phyloP scores from a whole-genome alignment of 2,329 filamentous ascomycete species.

The Phaeophleospora eucalypticola region DNA sequence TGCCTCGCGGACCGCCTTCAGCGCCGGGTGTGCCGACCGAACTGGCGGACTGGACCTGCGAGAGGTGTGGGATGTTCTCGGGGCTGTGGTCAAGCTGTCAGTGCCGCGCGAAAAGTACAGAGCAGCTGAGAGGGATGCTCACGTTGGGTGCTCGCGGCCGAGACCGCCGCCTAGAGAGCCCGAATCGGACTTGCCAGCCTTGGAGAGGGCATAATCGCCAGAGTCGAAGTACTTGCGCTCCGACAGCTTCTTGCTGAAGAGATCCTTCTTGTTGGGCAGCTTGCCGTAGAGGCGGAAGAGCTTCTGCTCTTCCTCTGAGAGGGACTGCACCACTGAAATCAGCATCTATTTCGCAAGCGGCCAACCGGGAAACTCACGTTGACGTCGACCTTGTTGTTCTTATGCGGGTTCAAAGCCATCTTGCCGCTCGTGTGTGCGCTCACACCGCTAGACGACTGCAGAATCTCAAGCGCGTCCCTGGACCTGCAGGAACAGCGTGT shows the following conservation, averaged over 20 bases:
- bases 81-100: slow-evolving; percentile 25
- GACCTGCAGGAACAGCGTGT: not conserved
- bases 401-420: slow-evolving; percentile 74
- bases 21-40: slow-evolving; percentile 14
- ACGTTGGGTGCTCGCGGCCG: slow-evolving; percentile 82
- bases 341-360: slow-evolving; percentile 4
- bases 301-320: slow-evolving; percentile 91
- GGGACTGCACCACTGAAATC: slow-evolving; percentile 55
- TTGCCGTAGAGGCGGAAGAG: slow-evolving; percentile 98
- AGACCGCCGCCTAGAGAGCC: slow-evolving; percentile 75
- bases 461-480: not conserved
- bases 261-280: slow-evolving; percentile 90
- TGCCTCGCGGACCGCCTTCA: slow-evolving; percentile 18
- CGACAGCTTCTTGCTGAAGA: slow-evolving; percentile 97
- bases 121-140: slow-evolving; percentile 43
- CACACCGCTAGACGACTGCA: not conserved
- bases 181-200: slow-evolving; percentile 92
- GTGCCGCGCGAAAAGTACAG: too few species aligned
- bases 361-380: slow-evolving; percentile 60
- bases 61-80: slow-evolving; percentile 38
- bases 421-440: not conserved
- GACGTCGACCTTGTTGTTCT: slow-evolving; percentile 98
- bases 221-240: slow-evolving; percentile 98
- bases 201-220: slow-evolving; percentile 89
- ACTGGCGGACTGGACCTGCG: slow-evolving; percentile 22